Evolutionary conservation across 495 filamentous ascomycete genomes (phyloP), one percentile per base, ranked within the genome.

Genomic region (Aspergillus sclerotiicarbonarius): DNA sequence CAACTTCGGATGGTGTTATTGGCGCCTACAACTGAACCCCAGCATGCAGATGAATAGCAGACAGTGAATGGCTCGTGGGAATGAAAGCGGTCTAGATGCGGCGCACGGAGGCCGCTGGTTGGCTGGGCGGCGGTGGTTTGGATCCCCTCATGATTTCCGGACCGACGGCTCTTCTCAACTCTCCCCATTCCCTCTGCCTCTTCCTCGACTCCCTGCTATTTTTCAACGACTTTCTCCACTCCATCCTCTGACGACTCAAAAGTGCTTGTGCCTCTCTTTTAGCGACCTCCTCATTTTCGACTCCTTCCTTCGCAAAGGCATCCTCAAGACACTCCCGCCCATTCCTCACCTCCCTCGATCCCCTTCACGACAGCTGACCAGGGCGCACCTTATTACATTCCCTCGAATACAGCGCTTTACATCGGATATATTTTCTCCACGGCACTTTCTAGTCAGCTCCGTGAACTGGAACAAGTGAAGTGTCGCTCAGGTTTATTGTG

Each of bases 111-210:
- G 56, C 46, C 46, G 54, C 47, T 32, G 46, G 54, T 57, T 57
- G 54, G 47, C 41, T 51, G 33, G 6, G 7, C 25, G 33, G 46
- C 54, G 16, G 49, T 41, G 39, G 54, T 49, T 58, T 37, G 51
- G 54, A 61, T 58, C 60, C 60, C 60, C 60, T 58, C 54, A 62
- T 56, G 51, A 62, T 54, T 58, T 62, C 55, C 37, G 44, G 46
- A 58, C 54, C 51, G n/a, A 58, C 51, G 31, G 49, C 46, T 16
- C 54, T 51, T 48, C 37, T 44, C 37, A 8, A 29, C 7, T 19
- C 15, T 31, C 39, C 41, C n/a, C 39, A 16, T 19, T 53, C 32
- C 12, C 44, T 29, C 39, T 6, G 18, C 30, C 43, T 21, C 43
- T 31, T 19, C 9, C 13, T 54, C 13, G 30, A 45, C 33, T 45